Percentiles rank a stretch among this genome's conserved stretches.
phyloP scores from a whole-genome alignment of 805 yeast species.

The Torulaspora quercuum region DNA sequence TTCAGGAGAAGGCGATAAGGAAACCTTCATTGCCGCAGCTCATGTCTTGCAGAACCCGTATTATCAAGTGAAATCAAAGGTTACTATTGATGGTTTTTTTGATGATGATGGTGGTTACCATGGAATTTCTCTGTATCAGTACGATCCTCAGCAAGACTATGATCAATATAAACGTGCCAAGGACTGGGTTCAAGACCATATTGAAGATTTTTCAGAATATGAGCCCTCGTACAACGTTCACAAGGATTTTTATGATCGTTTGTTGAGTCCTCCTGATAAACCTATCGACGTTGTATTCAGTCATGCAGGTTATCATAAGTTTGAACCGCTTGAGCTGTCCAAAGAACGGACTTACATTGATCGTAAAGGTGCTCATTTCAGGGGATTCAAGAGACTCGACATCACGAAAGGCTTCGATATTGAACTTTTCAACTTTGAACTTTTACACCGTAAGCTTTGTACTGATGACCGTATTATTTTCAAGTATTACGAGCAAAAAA shows the following conservation, averaged over 20 bases:
- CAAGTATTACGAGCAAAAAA: constrained; percentile 16
- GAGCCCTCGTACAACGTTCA: constrained; percentile 19
- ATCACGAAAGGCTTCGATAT: constrained; percentile 25
- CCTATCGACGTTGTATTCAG: constrained; percentile 33
- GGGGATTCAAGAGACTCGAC: constrained; percentile 21
- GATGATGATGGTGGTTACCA: constrained; percentile 30
- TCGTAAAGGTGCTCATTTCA: constrained; percentile 25
- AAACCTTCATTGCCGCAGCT: constrained; percentile 70
- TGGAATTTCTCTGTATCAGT: constrained; percentile 46
- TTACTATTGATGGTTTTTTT: constrained; percentile 40
- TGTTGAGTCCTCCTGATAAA: constrained; percentile 15
- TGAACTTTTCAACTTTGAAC: constrained; percentile 25
- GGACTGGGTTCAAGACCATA: constrained; percentile 12
- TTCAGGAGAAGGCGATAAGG: constrained; percentile 80
- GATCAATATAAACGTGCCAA: constrained; percentile 19
- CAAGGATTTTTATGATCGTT: constrained; percentile 13
- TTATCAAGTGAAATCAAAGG: constrained; percentile 47
- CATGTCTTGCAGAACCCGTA: constrained; percentile 46
- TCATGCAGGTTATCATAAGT: constrained; percentile 40
- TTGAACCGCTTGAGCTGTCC: constrained; percentile 35
- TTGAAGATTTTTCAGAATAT: constrained; percentile 11
- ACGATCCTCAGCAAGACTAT: constrained; percentile 50
- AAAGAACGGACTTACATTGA: constrained; percentile 18
- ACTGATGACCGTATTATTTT: constrained; percentile 16
- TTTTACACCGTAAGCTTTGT: constrained; percentile 22